These are phyloP conservation scores for Apiotrichum gracile DNA, from an alignment of 1,284 basidiomycete species.

Conservation along the genomic window DNA sequence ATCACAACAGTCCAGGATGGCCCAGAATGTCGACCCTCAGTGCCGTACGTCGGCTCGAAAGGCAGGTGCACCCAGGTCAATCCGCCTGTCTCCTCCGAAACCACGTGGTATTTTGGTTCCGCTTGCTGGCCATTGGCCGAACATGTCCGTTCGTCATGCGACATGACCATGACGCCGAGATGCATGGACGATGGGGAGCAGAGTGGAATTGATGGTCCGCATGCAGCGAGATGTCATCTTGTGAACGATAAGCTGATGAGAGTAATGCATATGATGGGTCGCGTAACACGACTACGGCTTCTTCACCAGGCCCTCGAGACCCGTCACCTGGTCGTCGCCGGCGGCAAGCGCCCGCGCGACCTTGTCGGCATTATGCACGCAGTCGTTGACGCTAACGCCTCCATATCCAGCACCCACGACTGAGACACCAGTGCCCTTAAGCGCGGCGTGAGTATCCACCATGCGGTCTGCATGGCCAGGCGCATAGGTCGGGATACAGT, in stretches of 20 bases:
- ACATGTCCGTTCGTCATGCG: no score
- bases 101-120: slow-evolving; percentile 3
- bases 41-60: neutral
- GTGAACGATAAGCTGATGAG: neutral
- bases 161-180: neutral
- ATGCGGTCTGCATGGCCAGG: slow-evolving; percentile 71
- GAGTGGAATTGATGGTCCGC: neutral
- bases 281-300: neutral
- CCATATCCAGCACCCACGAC: slow-evolving; percentile 80
- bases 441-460: slow-evolving; percentile 54
- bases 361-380: slow-evolving; percentile 64
- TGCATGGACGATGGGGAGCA: neutral
- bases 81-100: no score
- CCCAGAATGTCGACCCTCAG: neutral
- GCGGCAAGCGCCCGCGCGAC: slow-evolving; percentile 31
- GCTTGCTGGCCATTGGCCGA: neutral
- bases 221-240: neutral
- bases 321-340: slow-evolving; percentile 27
- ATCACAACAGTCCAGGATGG: neutral
- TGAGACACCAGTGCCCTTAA: slow-evolving; percentile 57
- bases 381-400: slow-evolving; percentile 87
- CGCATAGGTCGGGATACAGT: slow-evolving; percentile 77
- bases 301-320: slow-evolving; percentile 31
- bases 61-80: no score
- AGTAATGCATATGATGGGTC: neutral